Base-by-base conservation (phyloP, 176 grass and related monocot genomes). In the Saccharum officinarum region DNA sequence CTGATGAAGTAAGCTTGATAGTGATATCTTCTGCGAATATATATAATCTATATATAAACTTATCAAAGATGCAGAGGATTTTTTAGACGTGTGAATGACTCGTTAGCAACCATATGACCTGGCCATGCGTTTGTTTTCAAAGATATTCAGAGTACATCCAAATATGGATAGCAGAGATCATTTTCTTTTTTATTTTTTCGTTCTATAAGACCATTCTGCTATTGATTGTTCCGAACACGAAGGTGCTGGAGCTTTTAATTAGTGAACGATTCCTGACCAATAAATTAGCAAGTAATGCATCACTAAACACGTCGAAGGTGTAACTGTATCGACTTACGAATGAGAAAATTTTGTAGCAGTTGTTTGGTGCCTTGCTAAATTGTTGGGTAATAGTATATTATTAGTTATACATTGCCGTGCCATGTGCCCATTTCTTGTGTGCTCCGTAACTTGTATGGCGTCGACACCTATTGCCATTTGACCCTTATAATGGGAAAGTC, bases 1-100 rank as follows among this genome's bases (percentile, higher is more conserved):
- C 14, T 72, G 40, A 72, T 72, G 20, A 69, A 68, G 78, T 44
- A 68, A 81, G 47, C 47, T 69, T 77, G 67, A 77, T 69, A 8
- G 25, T 69, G 86, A 70, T 49, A 39, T 76, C 34, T 42, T 3
- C 22, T 0, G 28, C 2, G 49, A 81, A 82, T 82, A 44, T 46
- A 63, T 87, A 31, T 85, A 77, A 33, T 70, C 75, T 42, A 78
- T 78, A 81, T 67, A 34, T 55, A 80, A 80, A 38, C 61, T 44
- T 70, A 87, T 82, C 38, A 61, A 26, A 69, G 79, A 76, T 82
- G 46, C 44, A 8, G 49, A 33, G 23, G 59, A 87, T 78, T 63
- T 77, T 78, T 34, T 45, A 60, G 75, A 85, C 36, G 83, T 78
- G 71, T 68, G 45, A 67, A 57, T 59, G 25, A 81, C 23, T 36